Evolutionary conservation across 495 filamentous ascomycete genomes (phyloP).

Genomic region (Podospora comata): DNA sequence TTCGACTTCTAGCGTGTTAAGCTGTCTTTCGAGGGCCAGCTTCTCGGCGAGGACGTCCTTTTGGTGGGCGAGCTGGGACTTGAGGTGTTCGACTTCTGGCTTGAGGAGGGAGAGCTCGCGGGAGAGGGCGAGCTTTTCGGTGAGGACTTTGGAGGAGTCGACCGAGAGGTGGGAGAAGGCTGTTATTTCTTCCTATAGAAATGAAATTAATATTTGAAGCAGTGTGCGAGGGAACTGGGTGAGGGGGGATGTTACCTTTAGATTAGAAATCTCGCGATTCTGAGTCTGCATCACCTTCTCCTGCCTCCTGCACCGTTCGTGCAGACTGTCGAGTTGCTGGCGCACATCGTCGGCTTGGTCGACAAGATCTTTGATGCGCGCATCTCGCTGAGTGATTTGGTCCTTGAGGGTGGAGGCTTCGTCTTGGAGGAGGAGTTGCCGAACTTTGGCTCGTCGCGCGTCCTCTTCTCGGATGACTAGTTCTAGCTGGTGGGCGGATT

Average conservation of each 20-base stretch:
- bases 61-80: constrained; percentile 62
- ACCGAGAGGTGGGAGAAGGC: constrained; percentile 59
- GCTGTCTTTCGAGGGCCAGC: constrained; percentile 66
- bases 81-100: constrained; percentile 75
- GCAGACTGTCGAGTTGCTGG: constrained; percentile 53
- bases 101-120: constrained; percentile 68
- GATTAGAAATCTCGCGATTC: constrained; percentile 59
- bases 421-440: constrained; percentile 64
- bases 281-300: constrained; percentile 56
- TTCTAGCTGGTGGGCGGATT: constrained; percentile 53
- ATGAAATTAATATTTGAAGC: background rate
- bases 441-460: constrained; percentile 59
- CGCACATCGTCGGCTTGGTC: constrained; percentile 56
- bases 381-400: constrained; percentile 45
- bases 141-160: constrained; percentile 65
- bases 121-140: constrained; percentile 71
- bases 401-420: constrained; percentile 53
- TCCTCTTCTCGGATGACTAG: constrained; percentile 66
- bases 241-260: constrained; percentile 55
- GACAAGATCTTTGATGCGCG: constrained; percentile 57
- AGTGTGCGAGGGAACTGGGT: too few species aligned
- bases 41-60: constrained; percentile 70
- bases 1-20: constrained; percentile 72
- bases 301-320: constrained; percentile 53
- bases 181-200: constrained; percentile 61